Evolutionary conservation across 2,329 filamentous ascomycete genomes (phyloP), one percentile per base, ranked within the genome.

Genomic region (Macroventuria anomochaeta): DNA sequence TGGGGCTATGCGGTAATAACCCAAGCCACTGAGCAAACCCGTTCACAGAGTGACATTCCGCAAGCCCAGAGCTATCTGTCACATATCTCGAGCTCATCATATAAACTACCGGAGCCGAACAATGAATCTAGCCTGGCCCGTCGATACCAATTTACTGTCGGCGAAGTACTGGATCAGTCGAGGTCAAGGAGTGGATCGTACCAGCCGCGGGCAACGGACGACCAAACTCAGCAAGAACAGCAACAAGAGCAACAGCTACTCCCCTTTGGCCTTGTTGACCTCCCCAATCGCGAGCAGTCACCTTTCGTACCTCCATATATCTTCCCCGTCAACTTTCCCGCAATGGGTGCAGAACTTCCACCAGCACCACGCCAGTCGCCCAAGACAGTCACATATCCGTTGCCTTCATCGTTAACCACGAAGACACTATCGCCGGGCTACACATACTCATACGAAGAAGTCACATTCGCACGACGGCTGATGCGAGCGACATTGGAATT

Each of bases 381-480:
- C n/a, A 20, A 32, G 11, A 47, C 32, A 8, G 0, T 46, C 5
- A 29, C 53, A 11, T 61, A 44, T 34, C 21, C 39, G 12, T 34
- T 62, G 2, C 77, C 75, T 5, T 18, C 26, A 12, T 20, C 38
- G 3, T 21, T 44, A n/a, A 28, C 13, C 32, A 67, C 70, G 6
- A 68, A 65, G 46, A 58, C 54, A 2, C 46, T 67, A 5, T 40
- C 42, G 25, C 55, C 76, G 1, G 82, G 84, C 0, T 76, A 70
- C 18, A 85, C 85, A 0, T 87, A 87, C 68, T 80, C 85, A 8
- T 81, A 83, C 51, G 79, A 84, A 21, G 89, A 93, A 69, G 76
- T 79, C 1, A 86, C 82, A 1, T 93, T 96, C 62, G 85, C 86
- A 10, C 84, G 89, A 7, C 82, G 88, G 4, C 77, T 96, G 4